Base-by-base conservation (phyloP, 371 early-diverging fungal species). In the Mortierella sp. region DNA sequence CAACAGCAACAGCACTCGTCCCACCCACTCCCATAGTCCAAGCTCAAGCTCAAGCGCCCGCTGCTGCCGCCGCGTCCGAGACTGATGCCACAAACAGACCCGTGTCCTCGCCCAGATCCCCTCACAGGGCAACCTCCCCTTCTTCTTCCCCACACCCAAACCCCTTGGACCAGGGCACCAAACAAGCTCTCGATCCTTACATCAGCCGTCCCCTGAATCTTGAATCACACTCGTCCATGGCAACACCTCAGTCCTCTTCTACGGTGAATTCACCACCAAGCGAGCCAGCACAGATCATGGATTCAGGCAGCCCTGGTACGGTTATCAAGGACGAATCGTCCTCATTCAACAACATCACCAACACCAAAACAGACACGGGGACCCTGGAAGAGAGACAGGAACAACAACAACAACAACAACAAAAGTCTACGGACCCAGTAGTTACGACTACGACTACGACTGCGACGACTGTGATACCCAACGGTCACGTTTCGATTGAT, bases 61-160 rank as follows among this genome's bases (percentile, higher is more conserved):
- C 63, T 71, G 72, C 72, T 27, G 55, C 71, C 54, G 63, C 38
- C 74, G 60, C 49, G 77, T 77, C 74, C 71, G 79, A 78, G 72
- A 60, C 78, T 77, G 78, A 84, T 77, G 72, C 78, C 58, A 63
- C 75, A 44, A 76, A 75, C 71, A 51, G 48, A 41, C 49, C 75
- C 41, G 29, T 71, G 18, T 46, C 51, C 41, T 46, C 72, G 48
- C 60, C 71, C 27, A 70, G 76, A 68, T 41, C 63, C 60, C 48
- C 41, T 29, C n/a, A 18, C 16, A 70, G 70, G 43, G 71, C 77
- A 54, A 60, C 27, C 38, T 38, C 29, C 35, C 48, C 3, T 51
- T 60, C n/a, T 7, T 72, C 72, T 54, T 48, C 76, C 4, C 63
- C 35, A 29, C 41, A 44, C 46, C 46, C 24, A 38, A 29, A 32